Percentiles rank a stretch among this genome's conserved stretches.
phyloP scores from a whole-genome alignment of 1,139 yeast genomes.

The Lodderomyces orthopsilosis region DNA sequence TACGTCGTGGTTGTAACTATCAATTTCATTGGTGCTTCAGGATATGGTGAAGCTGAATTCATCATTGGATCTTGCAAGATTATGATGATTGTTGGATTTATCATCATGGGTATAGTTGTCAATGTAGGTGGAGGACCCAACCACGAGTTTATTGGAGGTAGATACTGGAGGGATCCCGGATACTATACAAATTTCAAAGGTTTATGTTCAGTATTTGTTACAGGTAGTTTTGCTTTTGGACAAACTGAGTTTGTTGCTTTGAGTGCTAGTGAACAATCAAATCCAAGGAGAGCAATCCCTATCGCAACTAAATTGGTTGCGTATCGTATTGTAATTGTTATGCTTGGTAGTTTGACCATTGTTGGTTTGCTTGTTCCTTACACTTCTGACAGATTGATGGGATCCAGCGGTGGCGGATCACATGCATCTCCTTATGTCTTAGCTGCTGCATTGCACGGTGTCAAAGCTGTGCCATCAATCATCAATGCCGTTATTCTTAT shows the following conservation, averaged over 20 bases:
- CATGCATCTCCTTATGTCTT: constrained; percentile 46
- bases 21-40: constrained; percentile 40
- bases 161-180: constrained; percentile 46
- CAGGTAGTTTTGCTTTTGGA: constrained; percentile 39
- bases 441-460: constrained; percentile 43
- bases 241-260: constrained; percentile 43
- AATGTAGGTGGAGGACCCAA: constrained; percentile 40
- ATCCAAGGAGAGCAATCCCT: constrained; percentile 41
- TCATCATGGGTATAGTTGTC: constrained; percentile 39
- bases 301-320: constrained; percentile 42
- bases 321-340: constrained; percentile 37
- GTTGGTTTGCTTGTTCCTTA: constrained; percentile 45
- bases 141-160: constrained; percentile 44
- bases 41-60: constrained; percentile 47
- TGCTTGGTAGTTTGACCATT: constrained; percentile 40
- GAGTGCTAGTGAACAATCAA: constrained; percentile 40
- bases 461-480: constrained; percentile 37
- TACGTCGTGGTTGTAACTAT: constrained; percentile 32
- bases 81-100: constrained; percentile 37
- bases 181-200: constrained; percentile 40
- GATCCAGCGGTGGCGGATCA: constrained; percentile 32
- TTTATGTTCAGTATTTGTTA: constrained; percentile 36
- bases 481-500: constrained; percentile 44
- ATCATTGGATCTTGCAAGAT: constrained; percentile 37
- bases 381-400: constrained; percentile 38